These are phyloP conservation scores for Cladosporium sp. DNA, from an alignment of 2,329 filamentous ascomycete species.

Conservation along the genomic window DNA sequence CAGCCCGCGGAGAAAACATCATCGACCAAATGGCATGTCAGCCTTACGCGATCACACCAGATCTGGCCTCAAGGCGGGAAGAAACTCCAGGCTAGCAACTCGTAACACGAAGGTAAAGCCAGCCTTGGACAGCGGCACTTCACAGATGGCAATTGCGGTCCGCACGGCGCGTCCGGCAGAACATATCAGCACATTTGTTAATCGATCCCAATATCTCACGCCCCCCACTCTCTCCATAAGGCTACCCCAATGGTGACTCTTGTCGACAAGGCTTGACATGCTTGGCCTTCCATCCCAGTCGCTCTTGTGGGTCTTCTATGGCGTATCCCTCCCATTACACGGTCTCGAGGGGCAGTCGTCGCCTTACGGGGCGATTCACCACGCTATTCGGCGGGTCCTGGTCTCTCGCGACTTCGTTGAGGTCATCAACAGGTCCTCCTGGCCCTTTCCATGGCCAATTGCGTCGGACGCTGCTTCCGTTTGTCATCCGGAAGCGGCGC, in stretches of 20 bases:
- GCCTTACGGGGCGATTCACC: neutral
- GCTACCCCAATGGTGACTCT: neutral
- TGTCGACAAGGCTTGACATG: constrained; percentile 2
- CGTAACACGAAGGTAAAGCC: no score
- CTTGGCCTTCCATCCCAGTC: neutral
- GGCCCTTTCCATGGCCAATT: no score
- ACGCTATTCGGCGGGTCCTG: neutral
- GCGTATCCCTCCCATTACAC: neutral
- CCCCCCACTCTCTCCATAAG: neutral
- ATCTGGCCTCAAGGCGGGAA: no score
- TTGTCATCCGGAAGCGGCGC: no score
- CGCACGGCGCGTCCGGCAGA: constrained; percentile 6
- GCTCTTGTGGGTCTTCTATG: neutral
- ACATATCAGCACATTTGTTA: neutral
- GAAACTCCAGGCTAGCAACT: no score
- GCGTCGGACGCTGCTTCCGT: no score
- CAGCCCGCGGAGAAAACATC: no score
- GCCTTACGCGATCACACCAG: no score
- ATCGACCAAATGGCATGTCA: no score
- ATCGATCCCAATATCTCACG: neutral
- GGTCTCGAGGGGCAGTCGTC: no score
- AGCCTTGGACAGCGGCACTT: no score
- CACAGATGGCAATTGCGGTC: constrained; percentile 3
- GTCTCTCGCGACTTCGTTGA: neutral
- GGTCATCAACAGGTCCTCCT: neutral